Percentiles rank a stretch among this genome's conserved stretches.
Evolutionary conservation across 2,329 filamentous ascomycete genomes (phyloP).

Genomic region (Fusarium gaditjirri): DNA sequence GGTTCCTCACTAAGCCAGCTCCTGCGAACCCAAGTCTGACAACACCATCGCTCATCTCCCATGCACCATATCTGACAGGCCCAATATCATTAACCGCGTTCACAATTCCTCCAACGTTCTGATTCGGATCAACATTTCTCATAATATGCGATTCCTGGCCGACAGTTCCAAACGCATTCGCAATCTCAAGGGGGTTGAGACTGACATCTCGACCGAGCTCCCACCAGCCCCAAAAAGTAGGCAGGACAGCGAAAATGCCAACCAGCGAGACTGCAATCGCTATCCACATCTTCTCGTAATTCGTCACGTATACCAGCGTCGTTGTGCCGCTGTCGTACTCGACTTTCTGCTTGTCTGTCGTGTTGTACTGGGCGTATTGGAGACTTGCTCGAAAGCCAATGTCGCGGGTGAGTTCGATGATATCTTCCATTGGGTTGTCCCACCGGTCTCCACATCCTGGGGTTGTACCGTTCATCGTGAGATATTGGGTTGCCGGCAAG

Average conservation of each 20-base stretch:
- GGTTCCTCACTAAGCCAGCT: slow-evolving; percentile 26
- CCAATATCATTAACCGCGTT: slow-evolving; percentile 22
- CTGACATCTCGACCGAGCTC: slow-evolving; percentile 39
- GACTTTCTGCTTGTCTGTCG: slow-evolving; percentile 30
- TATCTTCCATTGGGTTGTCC: slow-evolving; percentile 37
- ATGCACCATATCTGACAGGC: slow-evolving; percentile 35
- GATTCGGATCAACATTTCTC: slow-evolving; percentile 33
- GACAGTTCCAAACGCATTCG: slow-evolving; percentile 36
- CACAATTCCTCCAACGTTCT: slow-evolving; percentile 27
- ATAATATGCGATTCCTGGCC: slow-evolving; percentile 32
- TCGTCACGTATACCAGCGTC: slow-evolving; percentile 30
- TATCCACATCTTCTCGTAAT: slow-evolving; percentile 39
- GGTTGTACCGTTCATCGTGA: slow-evolving; percentile 18
- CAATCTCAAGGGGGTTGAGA: slow-evolving; percentile 36
- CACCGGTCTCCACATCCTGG: slow-evolving; percentile 22
- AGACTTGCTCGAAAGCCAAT: slow-evolving; percentile 37
- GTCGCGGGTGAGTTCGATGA: slow-evolving; percentile 38
- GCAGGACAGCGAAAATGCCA: slow-evolving; percentile 29
- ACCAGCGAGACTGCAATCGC: slow-evolving; percentile 28
- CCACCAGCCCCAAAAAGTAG: slow-evolving; percentile 42
- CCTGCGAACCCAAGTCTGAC: slow-evolving; percentile 35
- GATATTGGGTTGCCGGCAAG: slow-evolving; percentile 31
- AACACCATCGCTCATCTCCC: slow-evolving; percentile 32
- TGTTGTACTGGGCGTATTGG: slow-evolving; percentile 33
- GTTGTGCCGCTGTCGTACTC: slow-evolving; percentile 20